phyloP scores from a whole-genome alignment of 2,329 filamentous ascomycete species.

The Curvularia eragrostidis region DNA sequence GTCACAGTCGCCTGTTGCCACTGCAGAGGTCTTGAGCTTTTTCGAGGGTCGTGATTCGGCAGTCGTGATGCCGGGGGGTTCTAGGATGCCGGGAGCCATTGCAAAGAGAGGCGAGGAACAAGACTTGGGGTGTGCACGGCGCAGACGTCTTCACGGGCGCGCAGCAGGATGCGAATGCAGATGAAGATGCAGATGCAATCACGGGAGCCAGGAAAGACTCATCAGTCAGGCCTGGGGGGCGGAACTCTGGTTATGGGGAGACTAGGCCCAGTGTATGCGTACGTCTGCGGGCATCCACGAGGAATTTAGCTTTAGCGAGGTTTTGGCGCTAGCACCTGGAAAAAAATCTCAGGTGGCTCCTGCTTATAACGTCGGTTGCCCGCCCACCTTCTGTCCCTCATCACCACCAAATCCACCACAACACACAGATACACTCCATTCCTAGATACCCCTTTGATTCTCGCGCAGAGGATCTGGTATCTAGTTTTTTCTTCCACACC shows the following conservation, averaged over 20 bases:
- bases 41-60: conserved; percentile 47
- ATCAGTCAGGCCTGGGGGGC: conserved; percentile 12
- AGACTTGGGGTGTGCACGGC: conserved; percentile 15
- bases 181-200: conserved; percentile 12
- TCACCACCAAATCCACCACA: conserved; percentile 37
- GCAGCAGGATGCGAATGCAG: conserved; percentile 13
- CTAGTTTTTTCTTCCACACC: conserved; percentile 50
- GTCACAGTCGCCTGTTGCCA: conserved; percentile 27
- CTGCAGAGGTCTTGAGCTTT: conserved; percentile 40
- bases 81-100: conserved; percentile 47
- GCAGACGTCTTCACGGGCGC: conserved; percentile 11
- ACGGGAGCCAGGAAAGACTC: conserved; percentile 18
- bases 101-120: conserved; percentile 15
- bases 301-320: conserved; percentile 13
- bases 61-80: conserved; percentile 28
- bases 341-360: conserved; percentile 19
- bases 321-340: conserved; percentile 24
- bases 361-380: conserved; percentile 21
- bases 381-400: conserved; percentile 34
- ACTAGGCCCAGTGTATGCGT: conserved; percentile 7
- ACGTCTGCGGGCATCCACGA: conserved; percentile 3
- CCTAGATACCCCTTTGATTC: conserved; percentile 55
- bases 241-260: conserved; percentile 1
- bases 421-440: conserved; percentile 34
- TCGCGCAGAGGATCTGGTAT: conserved; percentile 56